Conservation (phyloP, 2,329 filamentous ascomycete species). For the Arthrinium phaeospermum region DNA sequence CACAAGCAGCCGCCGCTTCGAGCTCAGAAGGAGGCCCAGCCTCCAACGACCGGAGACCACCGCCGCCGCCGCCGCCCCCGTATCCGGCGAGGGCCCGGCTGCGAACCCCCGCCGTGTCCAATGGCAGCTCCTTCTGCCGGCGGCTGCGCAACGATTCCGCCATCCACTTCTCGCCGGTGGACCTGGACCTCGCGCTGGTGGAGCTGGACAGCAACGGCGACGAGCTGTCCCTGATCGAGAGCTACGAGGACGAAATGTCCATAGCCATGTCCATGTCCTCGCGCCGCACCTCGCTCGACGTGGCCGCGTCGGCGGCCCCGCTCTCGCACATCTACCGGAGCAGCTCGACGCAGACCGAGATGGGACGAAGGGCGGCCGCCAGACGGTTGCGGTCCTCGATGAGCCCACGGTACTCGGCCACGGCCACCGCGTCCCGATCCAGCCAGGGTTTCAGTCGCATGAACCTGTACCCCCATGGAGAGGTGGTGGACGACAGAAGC, state of each 20-base stretch:
- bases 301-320: neutral
- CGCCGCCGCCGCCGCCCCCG: neutral
- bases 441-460: neutral
- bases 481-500: neutral
- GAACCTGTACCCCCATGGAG: neutral
- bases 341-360: neutral
- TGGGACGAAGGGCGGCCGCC: neutral
- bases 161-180: conserved; percentile 4
- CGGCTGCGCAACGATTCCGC: neutral
- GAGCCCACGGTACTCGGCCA: neutral
- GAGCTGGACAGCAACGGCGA: neutral
- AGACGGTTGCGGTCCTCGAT: neutral
- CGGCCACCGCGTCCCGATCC: neutral
- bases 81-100: neutral
- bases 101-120: neutral
- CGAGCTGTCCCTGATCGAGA: conserved; percentile 7
- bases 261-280: neutral
- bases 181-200: neutral
- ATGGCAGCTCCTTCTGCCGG: neutral
- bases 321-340: neutral
- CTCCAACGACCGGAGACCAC: neutral
- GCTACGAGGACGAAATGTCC: neutral
- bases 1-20: neutral
- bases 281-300: neutral
- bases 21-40: neutral